These are phyloP conservation scores for Russula lepida DNA, from an alignment of 768 basidiomycete genomes.

Conservation along the genomic window DNA sequence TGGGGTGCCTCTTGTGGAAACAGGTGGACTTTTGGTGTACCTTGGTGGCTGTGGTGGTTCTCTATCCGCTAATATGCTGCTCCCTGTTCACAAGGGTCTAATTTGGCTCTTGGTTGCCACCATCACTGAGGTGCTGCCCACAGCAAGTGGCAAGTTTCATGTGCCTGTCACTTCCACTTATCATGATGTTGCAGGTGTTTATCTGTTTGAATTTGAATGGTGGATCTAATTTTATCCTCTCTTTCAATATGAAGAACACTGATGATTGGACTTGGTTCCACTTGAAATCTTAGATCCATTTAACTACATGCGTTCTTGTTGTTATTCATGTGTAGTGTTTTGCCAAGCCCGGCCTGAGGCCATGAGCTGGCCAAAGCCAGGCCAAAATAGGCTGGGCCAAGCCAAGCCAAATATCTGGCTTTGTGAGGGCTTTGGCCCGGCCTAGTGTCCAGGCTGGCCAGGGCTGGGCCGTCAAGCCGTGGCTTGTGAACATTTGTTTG, in stretches of 20 bases:
- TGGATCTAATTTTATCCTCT: background rate
- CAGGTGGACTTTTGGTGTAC: background rate
- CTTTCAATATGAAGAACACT: background rate
- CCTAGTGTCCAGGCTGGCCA: too few relatives aligned
- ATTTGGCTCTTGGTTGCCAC: background rate
- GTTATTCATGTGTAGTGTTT: too few relatives aligned
- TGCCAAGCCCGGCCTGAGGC: too few relatives aligned
- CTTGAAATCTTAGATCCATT: background rate
- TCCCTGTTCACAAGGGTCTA: background rate
- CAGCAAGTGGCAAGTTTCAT: background rate
- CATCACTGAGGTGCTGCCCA: background rate
- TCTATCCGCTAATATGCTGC: background rate
- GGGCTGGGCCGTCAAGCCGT: too few relatives aligned
- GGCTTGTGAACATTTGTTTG: too few relatives aligned
- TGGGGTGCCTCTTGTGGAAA: background rate
- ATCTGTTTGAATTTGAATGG: background rate
- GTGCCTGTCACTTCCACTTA: background rate
- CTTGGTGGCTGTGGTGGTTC: background rate
- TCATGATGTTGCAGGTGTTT: background rate
- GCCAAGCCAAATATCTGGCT: too few relatives aligned
- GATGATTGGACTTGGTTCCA: background rate
- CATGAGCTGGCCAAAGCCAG: too few relatives aligned
- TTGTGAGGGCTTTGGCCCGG: too few relatives aligned
- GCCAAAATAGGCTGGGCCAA: too few relatives aligned
- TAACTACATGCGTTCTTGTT: background rate